A percentile compares a stretch with the other conserved stretches of the same genome.
These are phyloP conservation scores for Mycena leptocephala DNA, from an alignment of 768 basidiomycete species.

Conservation along the genomic window DNA sequence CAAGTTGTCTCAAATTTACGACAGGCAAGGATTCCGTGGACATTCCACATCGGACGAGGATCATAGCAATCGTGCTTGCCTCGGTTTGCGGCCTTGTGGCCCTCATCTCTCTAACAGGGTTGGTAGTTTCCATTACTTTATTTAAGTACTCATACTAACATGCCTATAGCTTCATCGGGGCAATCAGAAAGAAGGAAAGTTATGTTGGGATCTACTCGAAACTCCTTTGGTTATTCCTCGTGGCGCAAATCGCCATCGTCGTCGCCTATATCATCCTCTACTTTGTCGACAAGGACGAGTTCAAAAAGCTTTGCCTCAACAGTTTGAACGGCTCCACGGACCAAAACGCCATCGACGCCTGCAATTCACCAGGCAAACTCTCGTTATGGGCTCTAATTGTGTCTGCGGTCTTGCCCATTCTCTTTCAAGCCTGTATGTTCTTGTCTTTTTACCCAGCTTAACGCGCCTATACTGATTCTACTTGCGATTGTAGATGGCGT, in stretches of 20 bases:
- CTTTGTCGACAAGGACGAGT: constrained; percentile 51
- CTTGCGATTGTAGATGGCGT: constrained; percentile 51
- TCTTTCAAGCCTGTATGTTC: constrained; percentile 57
- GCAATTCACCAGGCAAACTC: constrained; percentile 46
- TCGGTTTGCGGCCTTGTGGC: constrained; percentile 51
- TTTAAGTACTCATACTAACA: not conserved
- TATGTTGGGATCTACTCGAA: constrained; percentile 52
- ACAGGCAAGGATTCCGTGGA: not conserved
- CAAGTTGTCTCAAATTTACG: not conserved
- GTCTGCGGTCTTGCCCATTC: constrained; percentile 51
- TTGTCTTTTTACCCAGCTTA: not conserved
- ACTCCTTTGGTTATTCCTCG: constrained; percentile 24
- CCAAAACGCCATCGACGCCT: constrained; percentile 44
- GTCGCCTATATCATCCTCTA: constrained; percentile 44
- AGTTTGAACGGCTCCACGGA: constrained; percentile 44
- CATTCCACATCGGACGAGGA: constrained; percentile 38
- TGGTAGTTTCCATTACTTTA: not conserved
- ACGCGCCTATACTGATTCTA: not conserved
- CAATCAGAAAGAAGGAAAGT: constrained; percentile 55
- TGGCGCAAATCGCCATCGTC: constrained; percentile 3
- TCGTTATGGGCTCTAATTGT: constrained; percentile 50
- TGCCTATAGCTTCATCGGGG: constrained; percentile 54
- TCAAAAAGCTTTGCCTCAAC: constrained; percentile 49
- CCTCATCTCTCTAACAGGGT: constrained; percentile 41
- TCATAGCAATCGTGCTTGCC: constrained; percentile 49